These are phyloP conservation scores for Akanthomyces lecanii DNA, from an alignment of 2,329 filamentous ascomycete genomes.

Conservation along the genomic window DNA sequence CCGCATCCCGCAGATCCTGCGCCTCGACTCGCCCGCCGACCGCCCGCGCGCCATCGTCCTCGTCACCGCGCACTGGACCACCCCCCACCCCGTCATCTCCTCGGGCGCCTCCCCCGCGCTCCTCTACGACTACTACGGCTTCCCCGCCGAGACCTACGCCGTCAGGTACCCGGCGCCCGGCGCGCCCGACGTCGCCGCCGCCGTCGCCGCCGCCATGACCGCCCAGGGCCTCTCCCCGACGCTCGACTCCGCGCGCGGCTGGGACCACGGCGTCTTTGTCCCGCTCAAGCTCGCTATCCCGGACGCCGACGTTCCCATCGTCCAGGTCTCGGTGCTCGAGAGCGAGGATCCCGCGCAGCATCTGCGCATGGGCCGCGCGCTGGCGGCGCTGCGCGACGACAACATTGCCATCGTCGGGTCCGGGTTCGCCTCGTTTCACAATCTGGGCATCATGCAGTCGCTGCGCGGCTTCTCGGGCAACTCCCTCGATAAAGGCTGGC, in stretches of 20 bases:
- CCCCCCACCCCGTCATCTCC: slow-evolving; percentile 46
- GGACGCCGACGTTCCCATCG: slow-evolving; percentile 46
- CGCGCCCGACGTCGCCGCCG: slow-evolving; percentile 47
- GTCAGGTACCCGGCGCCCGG: slow-evolving; percentile 55
- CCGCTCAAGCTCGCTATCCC: slow-evolving; percentile 53
- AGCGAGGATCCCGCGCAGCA: slow-evolving; percentile 48
- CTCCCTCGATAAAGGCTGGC: background rate
- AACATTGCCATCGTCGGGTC: slow-evolving; percentile 59
- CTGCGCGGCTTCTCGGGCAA: slow-evolving; percentile 20
- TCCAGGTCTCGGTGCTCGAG: slow-evolving; percentile 53
- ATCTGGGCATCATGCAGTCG: slow-evolving; percentile 44
- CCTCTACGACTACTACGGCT: slow-evolving; percentile 57
- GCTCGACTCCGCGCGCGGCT: slow-evolving; percentile 41
- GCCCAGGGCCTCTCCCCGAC: slow-evolving; percentile 40
- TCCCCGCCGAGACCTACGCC: slow-evolving; percentile 51
- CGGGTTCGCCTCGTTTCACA: slow-evolving; percentile 56
- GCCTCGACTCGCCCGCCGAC: slow-evolving; percentile 46
- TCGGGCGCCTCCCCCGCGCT: slow-evolving; percentile 44
- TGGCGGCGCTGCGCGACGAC: slow-evolving; percentile 43
- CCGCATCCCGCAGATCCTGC: slow-evolving; percentile 51
- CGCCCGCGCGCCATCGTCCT: slow-evolving; percentile 48
- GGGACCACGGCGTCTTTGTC: slow-evolving; percentile 60
- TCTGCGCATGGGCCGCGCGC: slow-evolving; percentile 49
- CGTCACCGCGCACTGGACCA: slow-evolving; percentile 57
- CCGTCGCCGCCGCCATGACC: slow-evolving; percentile 43